Evolutionary conservation across 1,284 basidiomycete genomes (phyloP).

Genomic region (Quambalaria eucalypti): DNA sequence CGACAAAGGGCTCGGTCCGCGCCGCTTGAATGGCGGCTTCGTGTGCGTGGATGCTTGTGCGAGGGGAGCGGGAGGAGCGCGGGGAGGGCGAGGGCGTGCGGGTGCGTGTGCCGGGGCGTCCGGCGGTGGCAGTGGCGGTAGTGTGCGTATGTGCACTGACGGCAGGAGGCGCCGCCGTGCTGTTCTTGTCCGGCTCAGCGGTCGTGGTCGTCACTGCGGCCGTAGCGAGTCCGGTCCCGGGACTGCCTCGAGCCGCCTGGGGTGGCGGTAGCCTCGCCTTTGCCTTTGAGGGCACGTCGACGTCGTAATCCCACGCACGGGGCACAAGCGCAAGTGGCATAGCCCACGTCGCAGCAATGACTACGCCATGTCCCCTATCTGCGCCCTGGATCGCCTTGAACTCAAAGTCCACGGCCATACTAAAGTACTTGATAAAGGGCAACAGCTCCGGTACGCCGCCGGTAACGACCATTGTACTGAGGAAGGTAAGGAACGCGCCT

Average conservation of each 20-base stretch:
- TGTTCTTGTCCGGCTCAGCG: too few relatives aligned
- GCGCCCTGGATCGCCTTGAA: conserved; percentile 33
- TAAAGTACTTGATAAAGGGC: conserved; percentile 38
- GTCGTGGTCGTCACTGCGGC: too few relatives aligned
- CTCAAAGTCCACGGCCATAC: conserved; percentile 35
- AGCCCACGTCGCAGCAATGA: conserved; percentile 23
- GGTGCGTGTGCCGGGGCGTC: too few relatives aligned
- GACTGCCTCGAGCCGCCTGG: too few relatives aligned
- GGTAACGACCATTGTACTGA: conserved; percentile 32
- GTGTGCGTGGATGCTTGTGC: not conserved
- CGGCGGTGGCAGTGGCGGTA: too few relatives aligned
- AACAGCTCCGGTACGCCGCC: conserved; percentile 36
- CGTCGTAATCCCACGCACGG: not conserved
- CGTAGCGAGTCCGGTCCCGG: too few relatives aligned
- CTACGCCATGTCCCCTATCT: conserved; percentile 29
- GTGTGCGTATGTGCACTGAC: too few relatives aligned
- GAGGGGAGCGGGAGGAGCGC: not conserved
- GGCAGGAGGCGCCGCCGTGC: too few relatives aligned
- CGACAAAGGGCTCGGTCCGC: not conserved
- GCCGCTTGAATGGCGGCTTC: not conserved
- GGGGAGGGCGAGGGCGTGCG: too few relatives aligned
- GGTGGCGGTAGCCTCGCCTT: too few relatives aligned
- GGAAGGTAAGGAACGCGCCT: conserved; percentile 29
- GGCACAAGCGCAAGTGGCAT: conserved; percentile 6
- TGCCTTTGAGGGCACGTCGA: too few relatives aligned